phyloP scores from a whole-genome alignment of 768 basidiomycete species.

The Ephemerocybe angulata region DNA sequence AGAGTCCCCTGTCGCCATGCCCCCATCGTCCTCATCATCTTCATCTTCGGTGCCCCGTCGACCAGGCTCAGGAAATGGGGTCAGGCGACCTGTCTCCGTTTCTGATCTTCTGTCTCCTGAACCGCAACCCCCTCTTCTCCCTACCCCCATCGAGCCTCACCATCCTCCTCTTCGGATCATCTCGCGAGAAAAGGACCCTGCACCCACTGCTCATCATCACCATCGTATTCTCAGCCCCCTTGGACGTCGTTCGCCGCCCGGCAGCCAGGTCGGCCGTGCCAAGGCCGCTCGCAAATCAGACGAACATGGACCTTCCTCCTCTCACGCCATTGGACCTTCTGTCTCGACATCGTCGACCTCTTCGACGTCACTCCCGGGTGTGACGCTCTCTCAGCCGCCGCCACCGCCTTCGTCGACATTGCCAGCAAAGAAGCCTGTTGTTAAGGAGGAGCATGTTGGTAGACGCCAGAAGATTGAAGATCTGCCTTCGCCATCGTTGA shows the following conservation, averaged over 20 bases:
- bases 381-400: neutral
- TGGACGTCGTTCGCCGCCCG: slow-evolving; percentile 45
- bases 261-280: slow-evolving; percentile 43
- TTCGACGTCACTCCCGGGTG: neutral
- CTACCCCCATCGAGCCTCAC: neutral
- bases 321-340: slow-evolving; percentile 7
- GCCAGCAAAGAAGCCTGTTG: neutral
- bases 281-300: slow-evolving; percentile 45
- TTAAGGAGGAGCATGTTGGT: neutral
- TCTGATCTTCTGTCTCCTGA: slow-evolving; percentile 23
- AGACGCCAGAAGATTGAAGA: slow-evolving; percentile 1
- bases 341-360: slow-evolving; percentile 5
- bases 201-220: slow-evolving; percentile 3
- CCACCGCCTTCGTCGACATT: neutral
- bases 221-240: slow-evolving; percentile 28
- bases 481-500: neutral
- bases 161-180: slow-evolving; percentile 7
- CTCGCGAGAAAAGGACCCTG: slow-evolving; percentile 12
- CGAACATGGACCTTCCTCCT: slow-evolving; percentile 18
- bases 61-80: slow-evolving; percentile 26
- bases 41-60: slow-evolving; percentile 13
- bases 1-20: slow-evolving; percentile 20
- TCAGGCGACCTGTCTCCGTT: slow-evolving; percentile 24
- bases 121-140: slow-evolving; percentile 6
- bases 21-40: slow-evolving; percentile 10